phyloP scores from a whole-genome alignment of 2,329 filamentous ascomycete species.

The Aspergillus neotritici region DNA sequence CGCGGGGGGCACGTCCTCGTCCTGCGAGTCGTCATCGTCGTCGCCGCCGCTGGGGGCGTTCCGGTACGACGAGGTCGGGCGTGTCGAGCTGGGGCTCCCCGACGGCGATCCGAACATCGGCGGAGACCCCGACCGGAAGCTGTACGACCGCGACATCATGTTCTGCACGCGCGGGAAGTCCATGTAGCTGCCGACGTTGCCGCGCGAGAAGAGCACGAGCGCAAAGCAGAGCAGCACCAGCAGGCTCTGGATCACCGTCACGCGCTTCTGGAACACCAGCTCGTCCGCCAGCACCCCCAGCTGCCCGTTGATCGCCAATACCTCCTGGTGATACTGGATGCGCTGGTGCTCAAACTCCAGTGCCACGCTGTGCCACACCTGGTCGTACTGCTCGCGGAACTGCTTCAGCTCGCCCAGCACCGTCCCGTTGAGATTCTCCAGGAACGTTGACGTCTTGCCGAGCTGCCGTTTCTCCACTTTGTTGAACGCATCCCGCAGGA shows the following conservation, averaged over 20 bases:
- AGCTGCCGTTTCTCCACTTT: conserved; percentile 84
- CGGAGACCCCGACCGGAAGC: conserved; percentile 33
- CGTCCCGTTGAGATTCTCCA: conserved; percentile 79
- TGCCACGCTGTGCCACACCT: conserved; percentile 93
- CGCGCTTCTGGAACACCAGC: conserved; percentile 74
- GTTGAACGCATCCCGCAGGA: conserved; percentile 78
- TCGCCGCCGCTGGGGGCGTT: conserved; percentile 9
- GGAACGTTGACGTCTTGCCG: conserved; percentile 72
- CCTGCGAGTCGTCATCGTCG: conserved; percentile 27
- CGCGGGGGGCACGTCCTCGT: conserved; percentile 22
- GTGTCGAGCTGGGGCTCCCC: conserved; percentile 34
- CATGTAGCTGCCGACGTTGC: conserved; percentile 39
- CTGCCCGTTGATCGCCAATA: conserved; percentile 71
- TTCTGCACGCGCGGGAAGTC: conserved; percentile 44
- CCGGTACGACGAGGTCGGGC: conserved; percentile 28
- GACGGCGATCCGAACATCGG: conserved; percentile 32
- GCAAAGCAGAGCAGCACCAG: conserved; percentile 81
- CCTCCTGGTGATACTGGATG: conserved; percentile 75
- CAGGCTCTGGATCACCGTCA: conserved; percentile 86
- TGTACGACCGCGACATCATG: conserved; percentile 42
- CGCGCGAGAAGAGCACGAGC: conserved; percentile 69
- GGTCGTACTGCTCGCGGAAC: conserved; percentile 82
- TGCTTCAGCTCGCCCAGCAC: conserved; percentile 74
- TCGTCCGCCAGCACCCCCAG: conserved; percentile 91
- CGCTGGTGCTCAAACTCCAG: conserved; percentile 85